Conservation (phyloP, 306 rosid species). For the Malus asiatica region DNA sequence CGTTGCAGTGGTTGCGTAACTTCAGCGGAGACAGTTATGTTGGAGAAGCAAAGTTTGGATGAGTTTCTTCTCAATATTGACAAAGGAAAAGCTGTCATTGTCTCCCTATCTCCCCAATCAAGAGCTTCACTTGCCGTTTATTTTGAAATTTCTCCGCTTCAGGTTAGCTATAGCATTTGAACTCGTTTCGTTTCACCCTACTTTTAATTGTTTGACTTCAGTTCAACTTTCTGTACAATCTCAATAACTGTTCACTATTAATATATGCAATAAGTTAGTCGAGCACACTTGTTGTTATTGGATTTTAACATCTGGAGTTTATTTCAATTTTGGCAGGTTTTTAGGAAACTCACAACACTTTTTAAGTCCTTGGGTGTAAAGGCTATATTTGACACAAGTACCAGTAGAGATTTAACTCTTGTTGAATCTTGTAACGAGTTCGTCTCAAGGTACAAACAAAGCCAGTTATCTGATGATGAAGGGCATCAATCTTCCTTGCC, state of each 20-base stretch:
- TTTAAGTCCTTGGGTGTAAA: slow-evolving; percentile 86
- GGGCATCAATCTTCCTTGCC: slow-evolving; percentile 49
- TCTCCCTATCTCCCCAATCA: slow-evolving; percentile 88
- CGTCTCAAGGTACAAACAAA: slow-evolving; percentile 61
- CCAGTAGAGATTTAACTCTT: slow-evolving; percentile 82
- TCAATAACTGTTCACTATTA: neutral
- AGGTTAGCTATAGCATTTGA: slow-evolving; percentile 33
- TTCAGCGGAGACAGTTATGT: slow-evolving; percentile 90
- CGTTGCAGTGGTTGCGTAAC: slow-evolving; percentile 87
- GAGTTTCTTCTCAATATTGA: slow-evolving; percentile 66
- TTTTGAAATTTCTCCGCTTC: slow-evolving; percentile 76
- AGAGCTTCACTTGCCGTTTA: slow-evolving; percentile 87
- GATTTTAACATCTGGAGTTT: neutral
- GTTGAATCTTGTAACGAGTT: slow-evolving; percentile 80
- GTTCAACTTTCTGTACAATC: neutral
- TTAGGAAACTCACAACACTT: slow-evolving; percentile 64
- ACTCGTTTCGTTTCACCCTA: neutral
- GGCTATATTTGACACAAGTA: slow-evolving; percentile 86
- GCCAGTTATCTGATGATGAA: slow-evolving; percentile 38
- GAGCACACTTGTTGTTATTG: neutral
- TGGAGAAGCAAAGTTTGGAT: slow-evolving; percentile 95
- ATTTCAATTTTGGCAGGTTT: slow-evolving; percentile 45
- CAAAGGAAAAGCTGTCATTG: slow-evolving; percentile 60
- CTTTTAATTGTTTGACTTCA: neutral
- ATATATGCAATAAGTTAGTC: neutral